phyloP scores from a whole-genome alignment of 2,329 filamentous ascomycete species.

The Diaporthe humulicola region DNA sequence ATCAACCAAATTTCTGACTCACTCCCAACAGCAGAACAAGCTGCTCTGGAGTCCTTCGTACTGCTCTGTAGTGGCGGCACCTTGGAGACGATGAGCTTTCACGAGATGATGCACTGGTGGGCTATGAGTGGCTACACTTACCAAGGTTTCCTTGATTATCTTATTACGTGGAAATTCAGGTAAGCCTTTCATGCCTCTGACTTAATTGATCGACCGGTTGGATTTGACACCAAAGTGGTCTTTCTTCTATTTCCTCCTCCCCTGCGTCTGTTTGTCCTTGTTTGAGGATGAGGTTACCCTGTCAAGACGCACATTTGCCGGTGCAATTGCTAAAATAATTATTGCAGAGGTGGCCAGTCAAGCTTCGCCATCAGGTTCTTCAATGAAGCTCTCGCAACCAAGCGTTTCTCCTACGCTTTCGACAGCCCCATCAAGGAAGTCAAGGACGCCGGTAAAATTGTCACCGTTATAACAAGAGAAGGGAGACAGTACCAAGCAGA shows the following conservation, averaged over 20 bases:
- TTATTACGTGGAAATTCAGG: constrained; percentile 46
- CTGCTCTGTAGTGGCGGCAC: constrained; percentile 58
- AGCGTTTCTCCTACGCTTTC: not conserved
- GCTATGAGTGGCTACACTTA: constrained; percentile 57
- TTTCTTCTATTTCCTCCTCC: no score
- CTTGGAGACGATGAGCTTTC: constrained; percentile 57
- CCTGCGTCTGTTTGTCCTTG: no score
- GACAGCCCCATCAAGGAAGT: not conserved
- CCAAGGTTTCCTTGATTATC: constrained; percentile 52
- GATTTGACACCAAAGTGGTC: no score
- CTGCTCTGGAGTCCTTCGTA: constrained; percentile 47
- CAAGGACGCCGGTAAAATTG: not conserved
- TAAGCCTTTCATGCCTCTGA: not conserved
- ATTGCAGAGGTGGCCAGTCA: not conserved
- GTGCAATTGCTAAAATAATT: not conserved
- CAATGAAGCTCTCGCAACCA: not conserved
- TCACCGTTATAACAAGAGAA: not conserved
- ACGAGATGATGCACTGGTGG: constrained; percentile 63
- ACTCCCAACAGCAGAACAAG: not conserved
- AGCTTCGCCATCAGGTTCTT: constrained; percentile 2
- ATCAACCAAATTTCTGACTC: not conserved
- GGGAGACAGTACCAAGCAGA: not conserved
- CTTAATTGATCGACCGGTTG: accelerated
- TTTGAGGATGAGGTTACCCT: no score
- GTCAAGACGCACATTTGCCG: not conserved